phyloP scores from a whole-genome alignment of 257 asterid genomes.

The Rehmannia glutinosa region DNA sequence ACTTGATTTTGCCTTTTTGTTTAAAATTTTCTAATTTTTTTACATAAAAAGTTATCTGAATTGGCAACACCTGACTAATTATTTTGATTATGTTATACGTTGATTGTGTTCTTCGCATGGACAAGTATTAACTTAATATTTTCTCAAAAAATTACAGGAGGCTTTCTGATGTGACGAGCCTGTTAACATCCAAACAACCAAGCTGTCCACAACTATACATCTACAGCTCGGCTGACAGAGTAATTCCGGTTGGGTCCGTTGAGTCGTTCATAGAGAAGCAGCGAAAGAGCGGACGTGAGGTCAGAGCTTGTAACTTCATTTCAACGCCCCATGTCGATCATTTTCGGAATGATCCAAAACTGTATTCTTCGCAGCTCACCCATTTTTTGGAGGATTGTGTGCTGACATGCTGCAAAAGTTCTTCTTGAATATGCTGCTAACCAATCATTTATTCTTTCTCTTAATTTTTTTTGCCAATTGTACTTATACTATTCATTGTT shows the following conservation, averaged over 20 bases:
- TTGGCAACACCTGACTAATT: neutral
- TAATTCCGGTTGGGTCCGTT: conserved; percentile 70
- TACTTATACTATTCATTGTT: neutral
- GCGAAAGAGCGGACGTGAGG: conserved; percentile 60
- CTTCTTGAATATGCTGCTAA: conserved; percentile 39
- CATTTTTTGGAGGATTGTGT: conserved; percentile 75
- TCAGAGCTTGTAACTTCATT: conserved; percentile 77
- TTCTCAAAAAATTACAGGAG: conserved; percentile 52
- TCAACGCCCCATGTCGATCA: conserved; percentile 94
- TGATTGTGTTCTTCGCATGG: neutral
- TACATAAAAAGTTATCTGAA: neutral
- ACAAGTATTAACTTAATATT: neutral
- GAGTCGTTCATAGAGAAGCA: conserved; percentile 88
- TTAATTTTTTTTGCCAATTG: neutral
- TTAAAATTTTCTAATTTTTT: neutral
- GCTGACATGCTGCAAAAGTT: conserved; percentile 41
- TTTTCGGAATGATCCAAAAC: conserved; percentile 67
- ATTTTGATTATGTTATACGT: neutral
- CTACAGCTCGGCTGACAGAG: conserved; percentile 93
- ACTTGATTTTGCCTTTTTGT: neutral
- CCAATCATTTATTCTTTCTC: conserved; percentile 17
- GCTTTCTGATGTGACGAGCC: conserved; percentile 60
- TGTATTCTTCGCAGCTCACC: conserved; percentile 84
- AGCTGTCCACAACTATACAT: conserved; percentile 88
- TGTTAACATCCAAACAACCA: conserved; percentile 74